Conservation (phyloP, 1,284 basidiomycete species). For the Cryptococcus sp. region DNA sequence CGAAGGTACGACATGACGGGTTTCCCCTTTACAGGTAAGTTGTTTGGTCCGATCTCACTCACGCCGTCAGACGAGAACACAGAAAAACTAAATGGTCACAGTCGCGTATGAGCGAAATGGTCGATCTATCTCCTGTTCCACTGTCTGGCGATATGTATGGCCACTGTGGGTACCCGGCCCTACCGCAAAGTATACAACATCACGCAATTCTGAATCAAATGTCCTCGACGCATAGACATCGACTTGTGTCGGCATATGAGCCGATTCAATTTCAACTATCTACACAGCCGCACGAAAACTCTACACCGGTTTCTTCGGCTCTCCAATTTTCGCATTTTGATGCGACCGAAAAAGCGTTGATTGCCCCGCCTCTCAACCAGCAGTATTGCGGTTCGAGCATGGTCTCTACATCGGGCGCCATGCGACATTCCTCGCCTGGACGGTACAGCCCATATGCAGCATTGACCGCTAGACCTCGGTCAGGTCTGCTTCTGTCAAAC, state of each 20-base stretch:
- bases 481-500: not conserved
- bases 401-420: not conserved
- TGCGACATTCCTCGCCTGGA: constrained; percentile 1
- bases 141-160: constrained; percentile 18
- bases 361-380: not conserved
- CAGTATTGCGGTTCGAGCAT: constrained; percentile 3
- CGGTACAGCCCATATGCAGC: constrained; percentile 3
- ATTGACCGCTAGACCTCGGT: not conserved
- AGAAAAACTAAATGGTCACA: constrained; percentile 30
- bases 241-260: constrained; percentile 23
- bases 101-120: constrained; percentile 15
- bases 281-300: not conserved
- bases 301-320: not conserved
- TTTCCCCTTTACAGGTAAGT: constrained; percentile 64
- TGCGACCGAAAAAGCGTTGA: not conserved
- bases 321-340: constrained; percentile 1
- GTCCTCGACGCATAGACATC: not conserved
- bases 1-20: constrained; percentile 77
- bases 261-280: constrained; percentile 11
- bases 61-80: constrained; percentile 26
- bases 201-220: not conserved
- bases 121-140: constrained; percentile 16
- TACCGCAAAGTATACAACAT: constrained; percentile 5
- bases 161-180: constrained; percentile 12
- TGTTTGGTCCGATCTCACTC: not conserved